Percentiles rank a stretch among this genome's conserved stretches.
phyloP scores from a whole-genome alignment of 2,329 filamentous ascomycete genomes.

The Diaporthe citri region DNA sequence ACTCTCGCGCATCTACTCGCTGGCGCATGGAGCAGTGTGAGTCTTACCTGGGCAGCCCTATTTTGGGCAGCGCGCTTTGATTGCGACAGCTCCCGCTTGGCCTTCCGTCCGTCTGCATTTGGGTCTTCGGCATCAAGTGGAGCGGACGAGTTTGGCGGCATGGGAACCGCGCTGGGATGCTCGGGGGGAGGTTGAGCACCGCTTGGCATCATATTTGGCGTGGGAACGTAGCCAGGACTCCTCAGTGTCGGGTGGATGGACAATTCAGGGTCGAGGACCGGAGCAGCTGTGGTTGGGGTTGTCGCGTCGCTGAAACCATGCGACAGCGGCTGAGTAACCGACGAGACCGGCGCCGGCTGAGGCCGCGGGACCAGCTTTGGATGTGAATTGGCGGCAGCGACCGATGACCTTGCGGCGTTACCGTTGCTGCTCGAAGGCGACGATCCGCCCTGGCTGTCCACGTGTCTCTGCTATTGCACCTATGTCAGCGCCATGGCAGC shows the following conservation, averaged over 20 bases:
- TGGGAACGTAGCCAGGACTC: slow-evolving; percentile 45
- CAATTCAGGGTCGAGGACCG: slow-evolving; percentile 55
- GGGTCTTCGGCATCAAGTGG: slow-evolving; percentile 45
- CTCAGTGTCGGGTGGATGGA: slow-evolving; percentile 65
- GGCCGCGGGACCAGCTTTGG: slow-evolving; percentile 38
- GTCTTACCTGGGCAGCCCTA: slow-evolving; percentile 89
- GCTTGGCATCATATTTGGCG: slow-evolving; percentile 51
- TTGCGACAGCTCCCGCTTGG: slow-evolving; percentile 91
- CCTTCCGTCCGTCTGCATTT: slow-evolving; percentile 73
- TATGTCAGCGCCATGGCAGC: slow-evolving; percentile 33
- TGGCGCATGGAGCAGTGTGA: slow-evolving; percentile 31
- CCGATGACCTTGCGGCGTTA: slow-evolving; percentile 29
- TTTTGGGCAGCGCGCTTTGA: slow-evolving; percentile 98
- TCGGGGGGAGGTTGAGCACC: slow-evolving; percentile 45
- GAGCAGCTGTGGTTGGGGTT: slow-evolving; percentile 51
- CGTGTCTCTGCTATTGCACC: slow-evolving; percentile 34
- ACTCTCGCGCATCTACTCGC: slow-evolving; percentile 1
- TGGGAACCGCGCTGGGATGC: slow-evolving; percentile 47
- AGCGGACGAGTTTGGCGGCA: slow-evolving; percentile 46
- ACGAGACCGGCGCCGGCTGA: slow-evolving; percentile 36
- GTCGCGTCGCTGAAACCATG: slow-evolving; percentile 61
- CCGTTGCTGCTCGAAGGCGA: slow-evolving; percentile 29
- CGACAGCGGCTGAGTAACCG: slow-evolving; percentile 43
- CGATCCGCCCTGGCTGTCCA: slow-evolving; percentile 35
- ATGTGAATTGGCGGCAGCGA: slow-evolving; percentile 31